Percentiles rank a stretch among this genome's conserved stretches.
Conservation (phyloP, 768 basidiomycete species). For the Pisolithus orientalis region DNA sequence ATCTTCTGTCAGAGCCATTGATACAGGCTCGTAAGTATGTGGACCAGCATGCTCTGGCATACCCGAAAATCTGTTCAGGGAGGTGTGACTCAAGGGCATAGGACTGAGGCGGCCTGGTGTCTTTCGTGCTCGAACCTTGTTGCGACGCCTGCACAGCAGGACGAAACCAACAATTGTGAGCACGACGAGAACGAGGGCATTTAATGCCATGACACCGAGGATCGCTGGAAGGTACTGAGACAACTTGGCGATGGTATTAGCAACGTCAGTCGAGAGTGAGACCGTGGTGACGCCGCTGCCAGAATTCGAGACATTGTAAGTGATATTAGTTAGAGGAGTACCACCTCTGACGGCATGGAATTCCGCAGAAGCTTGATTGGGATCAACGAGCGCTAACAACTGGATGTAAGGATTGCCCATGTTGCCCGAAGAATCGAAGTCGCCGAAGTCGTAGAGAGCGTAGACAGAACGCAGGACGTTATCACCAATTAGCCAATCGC, state of each 20-base stretch:
- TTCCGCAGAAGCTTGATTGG: conserved; percentile 61
- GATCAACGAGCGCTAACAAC: conserved; percentile 62
- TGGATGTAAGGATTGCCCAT: conserved; percentile 79
- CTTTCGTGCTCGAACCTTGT: conserved; percentile 31
- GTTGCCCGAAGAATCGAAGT: conserved; percentile 55
- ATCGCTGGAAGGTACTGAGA: conserved; percentile 64
- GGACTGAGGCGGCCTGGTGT: conserved; percentile 44
- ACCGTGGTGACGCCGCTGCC: conserved; percentile 40
- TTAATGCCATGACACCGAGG: conserved; percentile 71
- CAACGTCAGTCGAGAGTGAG: conserved; percentile 52
- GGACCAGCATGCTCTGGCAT: conserved; percentile 29
- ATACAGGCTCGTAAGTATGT: conserved; percentile 69
- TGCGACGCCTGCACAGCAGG: conserved; percentile 45
- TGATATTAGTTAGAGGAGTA: conserved; percentile 57
- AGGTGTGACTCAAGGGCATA: conserved; percentile 46
- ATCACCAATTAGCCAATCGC: conserved; percentile 81
- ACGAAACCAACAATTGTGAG: conserved; percentile 49
- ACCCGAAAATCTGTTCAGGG: conserved; percentile 28
- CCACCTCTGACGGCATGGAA: conserved; percentile 69
- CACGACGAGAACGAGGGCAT: conserved; percentile 61
- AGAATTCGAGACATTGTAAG: conserved; percentile 48
- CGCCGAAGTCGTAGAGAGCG: conserved; percentile 79
- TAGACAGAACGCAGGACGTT: conserved; percentile 81
- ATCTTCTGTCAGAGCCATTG: conserved; percentile 40
- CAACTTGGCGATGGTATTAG: conserved; percentile 55